A percentile compares a stretch with the other conserved stretches of the same genome.
phyloP scores from a whole-genome alignment of 352 stramenopile genomes.

The Phytophthora cryptogea region DNA sequence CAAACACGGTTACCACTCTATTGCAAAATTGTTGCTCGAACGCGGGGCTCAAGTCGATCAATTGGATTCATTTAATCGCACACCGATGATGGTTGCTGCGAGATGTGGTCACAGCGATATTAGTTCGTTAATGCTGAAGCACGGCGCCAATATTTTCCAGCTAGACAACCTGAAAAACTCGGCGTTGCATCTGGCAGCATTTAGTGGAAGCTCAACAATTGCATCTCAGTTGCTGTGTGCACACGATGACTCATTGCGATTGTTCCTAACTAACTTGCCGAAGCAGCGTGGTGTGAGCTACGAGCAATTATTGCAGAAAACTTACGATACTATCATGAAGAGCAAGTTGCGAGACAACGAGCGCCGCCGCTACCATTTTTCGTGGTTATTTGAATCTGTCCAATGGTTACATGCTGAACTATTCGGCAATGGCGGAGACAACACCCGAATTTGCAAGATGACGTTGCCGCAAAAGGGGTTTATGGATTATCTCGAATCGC shows the following conservation, averaged over 20 bases:
- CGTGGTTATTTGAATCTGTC: constrained; percentile 63
- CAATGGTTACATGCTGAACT: constrained; percentile 47
- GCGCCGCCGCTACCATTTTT: constrained; percentile 61
- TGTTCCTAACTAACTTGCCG: constrained; percentile 51
- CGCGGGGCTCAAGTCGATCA: constrained; percentile 50
- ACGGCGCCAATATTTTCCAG: constrained; percentile 49
- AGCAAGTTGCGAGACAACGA: constrained; percentile 69
- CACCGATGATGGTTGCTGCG: constrained; percentile 66
- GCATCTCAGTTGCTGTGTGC: constrained; percentile 46
- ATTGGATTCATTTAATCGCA: constrained; percentile 57
- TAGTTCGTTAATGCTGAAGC: constrained; percentile 44
- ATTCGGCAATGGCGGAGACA: constrained; percentile 23
- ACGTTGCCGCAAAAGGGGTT: constrained; percentile 40
- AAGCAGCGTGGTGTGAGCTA: constrained; percentile 37
- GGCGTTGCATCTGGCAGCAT: constrained; percentile 67
- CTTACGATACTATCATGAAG: constrained; percentile 56
- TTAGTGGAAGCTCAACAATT: constrained; percentile 48
- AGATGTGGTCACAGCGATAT: constrained; percentile 55
- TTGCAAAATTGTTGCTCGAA: constrained; percentile 55
- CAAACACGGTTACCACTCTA: constrained; percentile 44
- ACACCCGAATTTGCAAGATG: constrained; percentile 23
- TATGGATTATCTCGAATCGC: constrained; percentile 53
- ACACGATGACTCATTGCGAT: constrained; percentile 52
- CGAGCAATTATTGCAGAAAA: constrained; percentile 36
- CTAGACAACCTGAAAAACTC: constrained; percentile 73